phyloP scores from a whole-genome alignment of 1,284 basidiomycete genomes.

The Tetrapyrgos nigripes region DNA sequence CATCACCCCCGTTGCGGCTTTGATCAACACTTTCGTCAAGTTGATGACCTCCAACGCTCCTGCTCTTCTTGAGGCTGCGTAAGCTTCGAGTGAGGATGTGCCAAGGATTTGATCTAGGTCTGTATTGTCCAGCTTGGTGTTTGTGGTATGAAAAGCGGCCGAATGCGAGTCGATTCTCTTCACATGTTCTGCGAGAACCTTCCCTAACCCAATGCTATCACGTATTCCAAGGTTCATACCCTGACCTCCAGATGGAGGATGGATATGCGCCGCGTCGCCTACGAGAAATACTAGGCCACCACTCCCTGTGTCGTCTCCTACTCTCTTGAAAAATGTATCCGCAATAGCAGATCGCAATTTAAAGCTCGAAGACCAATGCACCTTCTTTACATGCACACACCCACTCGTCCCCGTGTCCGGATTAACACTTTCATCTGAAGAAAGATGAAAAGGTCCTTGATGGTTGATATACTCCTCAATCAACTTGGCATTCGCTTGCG shows the following conservation, averaged over 20 bases:
- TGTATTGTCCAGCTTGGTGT: too few relatives aligned
- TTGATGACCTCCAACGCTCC: conserved; percentile 4
- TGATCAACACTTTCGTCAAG: conserved; percentile 3
- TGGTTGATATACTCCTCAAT: conserved; percentile 40
- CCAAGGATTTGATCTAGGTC: neutral
- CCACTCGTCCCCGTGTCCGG: conserved; percentile 29
- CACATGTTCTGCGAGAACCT: neutral
- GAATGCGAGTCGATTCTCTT: too few relatives aligned
- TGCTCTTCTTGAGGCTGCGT: neutral
- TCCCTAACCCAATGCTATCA: conserved; percentile 43
- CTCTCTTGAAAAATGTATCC: conserved; percentile 34
- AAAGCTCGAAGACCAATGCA: conserved; percentile 44
- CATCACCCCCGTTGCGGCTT: neutral
- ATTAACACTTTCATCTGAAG: conserved; percentile 35
- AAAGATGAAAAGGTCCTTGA: conserved; percentile 31
- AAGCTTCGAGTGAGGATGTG: too few relatives aligned
- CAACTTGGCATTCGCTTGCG: conserved; percentile 33
- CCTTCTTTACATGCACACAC: conserved; percentile 33
- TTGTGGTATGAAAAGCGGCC: too few relatives aligned
- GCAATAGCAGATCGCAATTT: conserved; percentile 43
- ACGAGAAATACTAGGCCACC: conserved; percentile 40
- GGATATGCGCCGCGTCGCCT: conserved; percentile 51
- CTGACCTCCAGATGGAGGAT: conserved; percentile 48
- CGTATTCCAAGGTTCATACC: conserved; percentile 53
- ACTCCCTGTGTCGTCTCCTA: conserved; percentile 17